Evolutionary conservation across 202 grass and related monocot species (phyloP), one percentile per base, ranked within the genome.

Genomic region (Schoenoplectus triqueter): DNA sequence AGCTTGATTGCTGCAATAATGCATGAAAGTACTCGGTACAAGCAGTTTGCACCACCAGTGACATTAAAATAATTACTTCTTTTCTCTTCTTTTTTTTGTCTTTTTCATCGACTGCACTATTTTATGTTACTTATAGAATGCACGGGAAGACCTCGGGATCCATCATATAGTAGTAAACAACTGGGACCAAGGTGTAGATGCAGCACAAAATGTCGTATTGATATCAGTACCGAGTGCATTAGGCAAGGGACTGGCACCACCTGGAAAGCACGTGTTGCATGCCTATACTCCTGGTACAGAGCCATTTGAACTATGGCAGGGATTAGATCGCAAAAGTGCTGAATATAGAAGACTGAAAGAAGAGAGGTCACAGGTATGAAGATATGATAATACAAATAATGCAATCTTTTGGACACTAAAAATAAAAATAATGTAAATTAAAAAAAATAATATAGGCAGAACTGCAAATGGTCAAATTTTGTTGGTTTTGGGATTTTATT

Each of bases 131-230:
- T 19, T 71, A 63, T 86, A 95, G 93, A 87, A 88, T 84, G 84
- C 88, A 72, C 86, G 66, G 49, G 93, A 99, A 39, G 93, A 94
- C 87, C 87, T 99, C 14, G 96, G 93, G 31, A 99, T 99, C 88
- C 96, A 99, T 86, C 96, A 94, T 52, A 95, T 96, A 52, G 93
- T 99, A 79, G 93, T 99, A 18, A 89, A 94, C 67, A 91, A 96
- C 84, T 96, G 96, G 96, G 89, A 86, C 66, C 91, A 84, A 87
- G 96, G 96, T 41, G 96, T 94, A 46, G 93, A 99, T 85, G 87
- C 80, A 77, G 93, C 93, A 61, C 93, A 99, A 82, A 99, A 99
- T 42, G 91, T 96, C 68, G 91, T 94, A 64, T 70, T 96, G 80
- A 96, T 99, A 90, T 99, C 96, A 0, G 88, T 99, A 74, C 96